Evolutionary conservation across 2,329 filamentous ascomycete genomes (phyloP).

Genomic region (Paraconiothyrium brasiliense): DNA sequence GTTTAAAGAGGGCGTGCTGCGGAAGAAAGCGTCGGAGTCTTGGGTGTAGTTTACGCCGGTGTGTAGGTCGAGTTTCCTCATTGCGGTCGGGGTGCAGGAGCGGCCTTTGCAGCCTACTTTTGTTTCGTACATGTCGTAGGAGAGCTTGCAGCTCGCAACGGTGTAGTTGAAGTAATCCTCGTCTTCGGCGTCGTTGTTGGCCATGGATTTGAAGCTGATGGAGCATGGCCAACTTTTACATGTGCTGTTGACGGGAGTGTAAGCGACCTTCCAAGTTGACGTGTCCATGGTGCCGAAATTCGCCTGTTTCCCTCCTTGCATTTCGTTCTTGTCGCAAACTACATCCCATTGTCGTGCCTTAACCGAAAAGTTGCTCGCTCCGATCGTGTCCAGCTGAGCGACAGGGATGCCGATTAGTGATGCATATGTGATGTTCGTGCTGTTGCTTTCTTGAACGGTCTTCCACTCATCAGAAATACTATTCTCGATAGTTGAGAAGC

Average conservation of each 20-base stretch:
- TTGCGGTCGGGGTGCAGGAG: constrained; percentile 26
- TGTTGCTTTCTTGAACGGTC: constrained; percentile 13
- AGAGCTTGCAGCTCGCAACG: constrained; percentile 29
- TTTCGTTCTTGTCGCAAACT: constrained; percentile 26
- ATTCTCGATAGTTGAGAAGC: constrained; percentile 33
- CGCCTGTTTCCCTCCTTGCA: constrained; percentile 8
- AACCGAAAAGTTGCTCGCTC: constrained; percentile 31
- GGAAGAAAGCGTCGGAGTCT: constrained; percentile 21
- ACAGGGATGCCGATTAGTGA: constrained; percentile 41
- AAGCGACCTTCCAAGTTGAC: constrained; percentile 30
- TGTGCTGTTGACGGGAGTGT: background rate
- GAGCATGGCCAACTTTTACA: constrained; percentile 33
- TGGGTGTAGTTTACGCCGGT: constrained; percentile 25
- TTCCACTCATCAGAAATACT: constrained; percentile 33
- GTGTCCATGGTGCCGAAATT: constrained; percentile 19
- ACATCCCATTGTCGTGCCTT: constrained; percentile 40
- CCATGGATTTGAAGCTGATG: constrained; percentile 30
- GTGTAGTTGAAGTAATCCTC: constrained; percentile 16
- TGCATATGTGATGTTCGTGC: constrained; percentile 31
- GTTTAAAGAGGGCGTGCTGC: constrained; percentile 17
- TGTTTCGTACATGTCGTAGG: constrained; percentile 32
- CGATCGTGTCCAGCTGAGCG: constrained; percentile 16
- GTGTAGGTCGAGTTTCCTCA: constrained; percentile 33
- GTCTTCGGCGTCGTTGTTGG: constrained; percentile 5
- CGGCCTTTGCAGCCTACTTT: constrained; percentile 30